Percentiles rank a stretch among this genome's conserved stretches.
Evolutionary conservation across 2,329 filamentous ascomycete genomes (phyloP).

Genomic region (Arachnomyces sp.): DNA sequence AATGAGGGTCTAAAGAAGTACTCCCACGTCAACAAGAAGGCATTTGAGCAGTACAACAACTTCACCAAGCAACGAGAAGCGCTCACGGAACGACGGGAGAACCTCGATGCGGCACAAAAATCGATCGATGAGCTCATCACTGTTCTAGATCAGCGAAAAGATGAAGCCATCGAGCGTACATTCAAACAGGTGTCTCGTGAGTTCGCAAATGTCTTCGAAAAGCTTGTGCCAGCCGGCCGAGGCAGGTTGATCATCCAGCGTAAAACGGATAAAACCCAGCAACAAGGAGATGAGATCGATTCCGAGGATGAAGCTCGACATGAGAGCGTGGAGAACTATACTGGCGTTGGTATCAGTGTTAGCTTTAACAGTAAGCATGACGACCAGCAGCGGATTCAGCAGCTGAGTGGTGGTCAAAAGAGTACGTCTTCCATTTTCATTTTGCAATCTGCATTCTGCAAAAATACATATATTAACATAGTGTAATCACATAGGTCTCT

Average conservation of each 20-base stretch:
- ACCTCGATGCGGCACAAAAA: conserved; percentile 76
- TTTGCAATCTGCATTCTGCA: background rate
- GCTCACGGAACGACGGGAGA: conserved; percentile 72
- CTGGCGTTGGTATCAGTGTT: conserved; percentile 90
- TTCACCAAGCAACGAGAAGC: conserved; percentile 90
- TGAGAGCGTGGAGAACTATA: conserved; percentile 82
- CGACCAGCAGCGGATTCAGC: conserved; percentile 95
- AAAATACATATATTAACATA: background rate
- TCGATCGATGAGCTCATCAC: conserved; percentile 90
- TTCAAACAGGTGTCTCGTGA: conserved; percentile 97
- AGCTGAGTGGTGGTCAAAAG: conserved; percentile 95
- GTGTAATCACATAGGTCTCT: conserved; percentile 56
- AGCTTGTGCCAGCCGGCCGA: conserved; percentile 87
- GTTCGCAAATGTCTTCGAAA: conserved; percentile 87
- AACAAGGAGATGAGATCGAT: conserved; percentile 55
- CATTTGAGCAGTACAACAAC: conserved; percentile 96
- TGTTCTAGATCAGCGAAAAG: conserved; percentile 88
- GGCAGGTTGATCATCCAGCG: conserved; percentile 89
- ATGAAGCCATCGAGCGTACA: conserved; percentile 94
- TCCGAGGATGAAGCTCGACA: conserved; percentile 50
- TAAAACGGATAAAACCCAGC: conserved; percentile 63
- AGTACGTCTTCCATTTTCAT: conserved; percentile 54
- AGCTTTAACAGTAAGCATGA: conserved; percentile 99
- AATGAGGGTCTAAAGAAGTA: conserved; percentile 94
- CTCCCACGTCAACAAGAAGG: conserved; percentile 98